A percentile compares a stretch with the other conserved stretches of the same genome.
Conservation (phyloP, 768 basidiomycete genomes). For the Hypholoma sublateritium region DNA sequence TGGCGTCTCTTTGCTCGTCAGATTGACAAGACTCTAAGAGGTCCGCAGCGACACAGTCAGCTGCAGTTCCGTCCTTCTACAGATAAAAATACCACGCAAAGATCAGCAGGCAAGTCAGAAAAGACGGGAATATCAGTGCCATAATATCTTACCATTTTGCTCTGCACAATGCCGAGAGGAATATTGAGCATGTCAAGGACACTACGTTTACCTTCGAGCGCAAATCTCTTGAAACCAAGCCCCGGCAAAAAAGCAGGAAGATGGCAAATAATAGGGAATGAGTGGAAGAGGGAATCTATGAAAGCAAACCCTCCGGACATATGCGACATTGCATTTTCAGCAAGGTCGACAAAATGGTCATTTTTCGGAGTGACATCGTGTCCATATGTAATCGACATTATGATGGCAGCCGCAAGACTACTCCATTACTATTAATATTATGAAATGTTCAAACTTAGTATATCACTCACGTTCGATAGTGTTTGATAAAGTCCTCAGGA, state of each 20-base stretch:
- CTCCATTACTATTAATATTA: not conserved
- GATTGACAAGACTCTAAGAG: not conserved
- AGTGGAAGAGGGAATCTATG: not conserved
- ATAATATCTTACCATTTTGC: not conserved
- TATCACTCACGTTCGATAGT: constrained; percentile 6
- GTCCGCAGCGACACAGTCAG: not conserved
- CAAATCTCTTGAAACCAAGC: constrained; percentile 6
- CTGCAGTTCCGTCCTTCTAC: not conserved
- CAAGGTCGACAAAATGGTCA: constrained; percentile 10
- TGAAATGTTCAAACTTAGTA: not conserved
- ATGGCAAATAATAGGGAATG: constrained; percentile 5
- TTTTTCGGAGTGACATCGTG: constrained; percentile 8
- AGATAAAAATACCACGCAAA: not conserved
- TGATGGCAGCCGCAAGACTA: constrained; percentile 9
- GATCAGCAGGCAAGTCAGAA: not conserved
- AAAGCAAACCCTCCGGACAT: not conserved
- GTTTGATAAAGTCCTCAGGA: constrained; percentile 9
- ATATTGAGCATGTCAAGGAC: constrained; percentile 2
- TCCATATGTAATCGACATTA: constrained; percentile 13
- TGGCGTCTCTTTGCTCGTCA: not conserved
- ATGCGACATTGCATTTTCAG: not conserved
- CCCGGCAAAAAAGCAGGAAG: constrained; percentile 10
- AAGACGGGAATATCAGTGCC: too few relatives aligned
- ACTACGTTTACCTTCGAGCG: not conserved
- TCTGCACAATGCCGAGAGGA: not conserved